Percentiles rank a stretch among this genome's conserved stretches.
Conservation (phyloP, 75 land plant species). For the Pinus taeda region DNA sequence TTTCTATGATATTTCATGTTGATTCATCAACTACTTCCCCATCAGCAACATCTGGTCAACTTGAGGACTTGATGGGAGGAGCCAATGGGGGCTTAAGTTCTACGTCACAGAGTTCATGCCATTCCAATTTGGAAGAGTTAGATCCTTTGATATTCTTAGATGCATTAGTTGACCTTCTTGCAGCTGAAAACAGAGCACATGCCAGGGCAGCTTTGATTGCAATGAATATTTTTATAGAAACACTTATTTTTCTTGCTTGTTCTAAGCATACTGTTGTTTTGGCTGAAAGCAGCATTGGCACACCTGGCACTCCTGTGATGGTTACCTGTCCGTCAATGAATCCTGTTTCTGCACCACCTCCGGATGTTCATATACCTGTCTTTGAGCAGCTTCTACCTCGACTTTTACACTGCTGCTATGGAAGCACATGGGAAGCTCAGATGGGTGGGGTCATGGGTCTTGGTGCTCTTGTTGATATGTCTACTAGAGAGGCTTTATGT, state of each 20-base stretch:
- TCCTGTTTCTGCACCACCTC: slow-evolving; percentile 98
- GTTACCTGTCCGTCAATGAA: slow-evolving; percentile 97
- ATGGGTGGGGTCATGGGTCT: slow-evolving; percentile 99
- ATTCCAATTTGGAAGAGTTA: slow-evolving; percentile 79
- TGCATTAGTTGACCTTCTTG: slow-evolving; percentile 94
- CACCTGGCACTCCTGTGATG: slow-evolving; percentile 96
- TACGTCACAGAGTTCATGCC: slow-evolving; percentile 31
- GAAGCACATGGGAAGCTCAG: slow-evolving; percentile 97
- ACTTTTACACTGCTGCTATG: slow-evolving; percentile 97
- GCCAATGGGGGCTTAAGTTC: slow-evolving; percentile 28
- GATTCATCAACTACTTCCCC: slow-evolving; percentile 41
- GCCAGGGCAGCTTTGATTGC: slow-evolving; percentile 95
- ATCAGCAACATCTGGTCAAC: slow-evolving; percentile 14
- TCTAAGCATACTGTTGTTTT: slow-evolving; percentile 73
- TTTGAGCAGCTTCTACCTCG: slow-evolving; percentile 99
- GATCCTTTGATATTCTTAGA: slow-evolving; percentile 95
- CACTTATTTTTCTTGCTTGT: slow-evolving; percentile 85
- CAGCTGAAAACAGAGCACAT: slow-evolving; percentile 87
- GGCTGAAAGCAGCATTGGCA: slow-evolving; percentile 62
- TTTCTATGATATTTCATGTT: slow-evolving; percentile 97
- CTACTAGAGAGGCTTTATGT: slow-evolving; percentile 88
- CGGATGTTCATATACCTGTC: slow-evolving; percentile 88
- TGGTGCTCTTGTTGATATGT: slow-evolving; percentile 98
- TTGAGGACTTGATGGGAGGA: slow-evolving; percentile 30
- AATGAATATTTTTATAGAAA: slow-evolving; percentile 83